A percentile compares a stretch with the other conserved stretches of the same genome.
Conservation (phyloP, 75 land plant genomes). For the Adiantum capillusveneris region DNA sequence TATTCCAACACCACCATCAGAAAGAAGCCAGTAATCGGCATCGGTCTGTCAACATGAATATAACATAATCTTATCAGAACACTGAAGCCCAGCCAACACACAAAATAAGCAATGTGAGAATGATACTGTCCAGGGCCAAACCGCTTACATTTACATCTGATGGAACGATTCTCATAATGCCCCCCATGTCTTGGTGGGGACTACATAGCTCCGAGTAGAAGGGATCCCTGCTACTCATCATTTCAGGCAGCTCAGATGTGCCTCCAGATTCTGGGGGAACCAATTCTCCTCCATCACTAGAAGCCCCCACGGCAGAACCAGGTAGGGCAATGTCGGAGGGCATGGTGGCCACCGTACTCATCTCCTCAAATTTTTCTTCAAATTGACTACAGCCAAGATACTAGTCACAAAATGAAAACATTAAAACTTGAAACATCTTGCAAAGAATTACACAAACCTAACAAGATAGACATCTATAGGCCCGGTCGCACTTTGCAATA, state of each 20-base stretch:
- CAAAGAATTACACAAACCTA: constrained; percentile 65
- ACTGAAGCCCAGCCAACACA: constrained; percentile 11
- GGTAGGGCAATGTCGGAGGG: constrained; percentile 23
- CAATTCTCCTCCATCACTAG: constrained; percentile 11
- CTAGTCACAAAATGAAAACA: background rate
- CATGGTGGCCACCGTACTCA: constrained; percentile 28
- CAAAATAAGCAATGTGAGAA: background rate
- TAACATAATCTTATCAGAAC: no score
- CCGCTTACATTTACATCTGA: constrained; percentile 60
- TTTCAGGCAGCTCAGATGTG: constrained; percentile 14
- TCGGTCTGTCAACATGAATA: constrained; percentile 28
- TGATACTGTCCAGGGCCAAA: background rate
- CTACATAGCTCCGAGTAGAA: constrained; percentile 31
- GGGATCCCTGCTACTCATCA: constrained; percentile 16
- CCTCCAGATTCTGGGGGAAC: constrained; percentile 13
- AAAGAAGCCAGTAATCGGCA: constrained; percentile 57
- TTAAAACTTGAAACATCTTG: no score
- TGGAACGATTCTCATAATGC: constrained; percentile 73
- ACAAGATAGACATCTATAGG: constrained; percentile 98
- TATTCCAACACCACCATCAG: constrained; percentile 48
- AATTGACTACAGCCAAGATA: constrained; percentile 50
- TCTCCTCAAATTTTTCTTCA: constrained; percentile 87
- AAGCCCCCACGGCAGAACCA: constrained; percentile 12
- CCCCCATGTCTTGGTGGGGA: constrained; percentile 54
- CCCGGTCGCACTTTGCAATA: constrained; percentile 84